Evolutionary conservation across 768 basidiomycete genomes (phyloP).

Genomic region (Tulasnella sp.): DNA sequence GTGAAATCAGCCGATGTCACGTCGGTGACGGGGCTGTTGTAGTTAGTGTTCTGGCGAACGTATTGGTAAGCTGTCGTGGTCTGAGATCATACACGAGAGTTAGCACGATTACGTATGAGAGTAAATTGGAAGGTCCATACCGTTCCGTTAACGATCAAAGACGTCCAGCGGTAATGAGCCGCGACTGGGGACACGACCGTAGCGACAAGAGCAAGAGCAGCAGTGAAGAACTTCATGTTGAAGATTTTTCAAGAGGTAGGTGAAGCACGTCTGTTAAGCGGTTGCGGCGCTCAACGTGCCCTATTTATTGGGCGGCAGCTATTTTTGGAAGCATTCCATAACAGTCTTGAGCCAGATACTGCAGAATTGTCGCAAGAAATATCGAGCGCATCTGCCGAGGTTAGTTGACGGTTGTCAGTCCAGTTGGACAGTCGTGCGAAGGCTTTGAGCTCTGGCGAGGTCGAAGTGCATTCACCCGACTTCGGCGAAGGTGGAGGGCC

Average conservation of each 20-base stretch:
- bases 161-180: slow-evolving; percentile 19
- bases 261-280: background rate
- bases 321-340: background rate
- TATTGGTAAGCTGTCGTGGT: slow-evolving; percentile 14
- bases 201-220: background rate
- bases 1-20: slow-evolving; percentile 3
- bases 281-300: background rate
- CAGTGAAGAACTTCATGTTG: background rate
- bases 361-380: slow-evolving; percentile 5
- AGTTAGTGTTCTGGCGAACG: slow-evolving; percentile 14
- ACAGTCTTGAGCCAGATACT: background rate
- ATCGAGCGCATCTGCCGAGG: background rate
- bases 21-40: slow-evolving; percentile 21
- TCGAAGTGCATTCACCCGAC: background rate
- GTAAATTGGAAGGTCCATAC: background rate
- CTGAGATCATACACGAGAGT: background rate
- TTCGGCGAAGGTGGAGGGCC: background rate
- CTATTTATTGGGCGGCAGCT: background rate
- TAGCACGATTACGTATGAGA: background rate
- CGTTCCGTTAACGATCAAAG: slow-evolving; percentile 18
- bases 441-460: background rate
- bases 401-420: background rate
- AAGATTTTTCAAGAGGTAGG: background rate
- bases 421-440: background rate
- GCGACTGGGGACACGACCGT: slow-evolving; percentile 10